Evolutionary conservation across 2,329 filamentous ascomycete species (phyloP).

Genomic region (Saccharata proteae): DNA sequence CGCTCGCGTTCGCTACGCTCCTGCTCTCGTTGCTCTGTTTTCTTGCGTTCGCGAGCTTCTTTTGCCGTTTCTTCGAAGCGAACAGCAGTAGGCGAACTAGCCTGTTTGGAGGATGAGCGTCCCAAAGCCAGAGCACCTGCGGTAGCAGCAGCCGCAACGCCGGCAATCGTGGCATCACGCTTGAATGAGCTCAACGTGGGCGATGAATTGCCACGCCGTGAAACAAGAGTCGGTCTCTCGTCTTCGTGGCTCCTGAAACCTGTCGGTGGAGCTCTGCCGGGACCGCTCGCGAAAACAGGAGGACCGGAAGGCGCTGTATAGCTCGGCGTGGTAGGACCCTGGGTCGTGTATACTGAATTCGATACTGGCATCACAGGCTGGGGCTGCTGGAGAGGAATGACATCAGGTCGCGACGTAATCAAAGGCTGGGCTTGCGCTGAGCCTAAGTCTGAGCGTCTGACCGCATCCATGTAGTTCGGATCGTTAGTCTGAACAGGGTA

Average conservation of each 20-base stretch:
- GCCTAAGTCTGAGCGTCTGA: slow-evolving; percentile 36
- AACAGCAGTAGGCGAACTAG: slow-evolving; percentile 32
- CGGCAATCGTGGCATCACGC: slow-evolving; percentile 32
- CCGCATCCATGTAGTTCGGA: slow-evolving; percentile 48
- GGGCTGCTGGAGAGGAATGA: slow-evolving; percentile 70
- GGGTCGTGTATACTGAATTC: slow-evolving; percentile 49
- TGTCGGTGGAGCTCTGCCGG: slow-evolving; percentile 10
- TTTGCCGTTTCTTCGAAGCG: slow-evolving; percentile 37
- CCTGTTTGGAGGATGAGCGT: slow-evolving; percentile 10
- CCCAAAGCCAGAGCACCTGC: slow-evolving; percentile 23
- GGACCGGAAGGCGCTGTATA: slow-evolving; percentile 30
- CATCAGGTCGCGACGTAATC: slow-evolving; percentile 25
- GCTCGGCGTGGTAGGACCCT: slow-evolving; percentile 21
- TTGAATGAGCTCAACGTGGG: slow-evolving; percentile 29
- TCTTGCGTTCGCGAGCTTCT: slow-evolving; percentile 17
- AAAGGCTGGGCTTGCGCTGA: slow-evolving; percentile 25
- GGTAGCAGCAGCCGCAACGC: slow-evolving; percentile 30
- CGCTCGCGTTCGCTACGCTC: slow-evolving; percentile 16
- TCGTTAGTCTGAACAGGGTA: slow-evolving; percentile 58
- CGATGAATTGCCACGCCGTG: slow-evolving; percentile 35
- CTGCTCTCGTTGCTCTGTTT: slow-evolving; percentile 14
- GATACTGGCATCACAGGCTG: slow-evolving; percentile 66
- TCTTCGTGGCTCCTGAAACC: slow-evolving; percentile 1
- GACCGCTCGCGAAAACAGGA: slow-evolving; percentile 24
- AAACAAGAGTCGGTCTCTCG: slow-evolving; percentile 15